Base-by-base conservation (phyloP, 1,284 basidiomycete genomes). In the Pseudozyma pruni region DNA sequence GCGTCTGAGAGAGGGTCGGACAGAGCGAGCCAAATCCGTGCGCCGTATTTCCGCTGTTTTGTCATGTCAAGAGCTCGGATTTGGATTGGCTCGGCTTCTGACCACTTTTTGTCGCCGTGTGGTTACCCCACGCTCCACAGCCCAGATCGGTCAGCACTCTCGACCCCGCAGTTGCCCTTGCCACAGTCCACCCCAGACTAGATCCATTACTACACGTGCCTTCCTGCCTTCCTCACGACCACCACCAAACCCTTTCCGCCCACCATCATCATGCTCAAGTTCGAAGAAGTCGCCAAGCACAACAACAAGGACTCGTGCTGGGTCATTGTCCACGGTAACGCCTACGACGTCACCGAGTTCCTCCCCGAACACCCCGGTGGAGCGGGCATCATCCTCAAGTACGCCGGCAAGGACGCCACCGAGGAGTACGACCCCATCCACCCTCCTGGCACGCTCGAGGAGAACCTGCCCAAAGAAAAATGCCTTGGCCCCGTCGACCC, bases 301-400 rank as follows among this genome's bases (percentile, higher is more conserved):
- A 90, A 89, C 79, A 86, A 74, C 39, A 83, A 88, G 31, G 86
- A 91, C 72, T 91, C 89, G 66, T 92, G 91, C 83, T 94, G 92
- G 93, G 90, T 95, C 63, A 89, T 94, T 73, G 75, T 94, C 2
- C 91, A 93, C 82, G 91, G 87, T 50, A 86, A 88, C 31, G 88
- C 87, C 11, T 90, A 90, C 82, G 90, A 91, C 44, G 38, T 94
- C 53, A 94, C 93, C 8, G 89, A 91, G n/a, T 94, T 95, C 81
- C 83, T 95, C 34, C 84, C 84, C 25, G 77, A 89, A 54, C 92
- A 94, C 72, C 92, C 92, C 1, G 93, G 86, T 84, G 68, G 85
- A 85, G 38, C 69, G 4, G 59, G 52, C 66, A 89, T 92, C 75
- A 90, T 93, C 68, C 81, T 93, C 31, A 89, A 88, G 75, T 90